Evolutionary conservation across 257 asterid genomes (phyloP), one percentile per base, ranked within the genome.

Genomic region (Linderniella brevidens): DNA sequence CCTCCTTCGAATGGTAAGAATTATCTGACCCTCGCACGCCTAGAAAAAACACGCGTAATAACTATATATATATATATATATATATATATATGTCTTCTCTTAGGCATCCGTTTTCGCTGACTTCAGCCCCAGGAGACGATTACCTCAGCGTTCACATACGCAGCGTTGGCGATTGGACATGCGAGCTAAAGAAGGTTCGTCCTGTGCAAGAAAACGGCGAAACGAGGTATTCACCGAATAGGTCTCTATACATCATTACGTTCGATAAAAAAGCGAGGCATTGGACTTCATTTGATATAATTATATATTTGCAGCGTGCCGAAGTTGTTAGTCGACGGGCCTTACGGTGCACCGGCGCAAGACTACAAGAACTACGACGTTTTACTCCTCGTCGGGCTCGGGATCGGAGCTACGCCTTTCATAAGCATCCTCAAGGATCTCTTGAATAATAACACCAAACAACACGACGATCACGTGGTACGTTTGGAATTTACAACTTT

Each of bases 301-400:
- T n/a, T n/a, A n/a, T n/a, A n/a, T 25, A 25, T 25, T 64, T 75
- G 53, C 92, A 87, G 97, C 69, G 69, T 82, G 66, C 97, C 97
- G 16, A 82, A 78, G 92, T 77, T 87, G 49, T 60, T 73, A 61
- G 83, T 87, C 58, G 97, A 87, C 53, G 97, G 97, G 50, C 97
- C 97, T 53, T 87, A 87, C 52, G 97, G 97, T 46, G 97, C 97
- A 58, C 97, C 97, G 37, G 97, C 97, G 19, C 97, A 87, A 70
- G 93, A 87, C 57, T 82, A 82, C 48, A 50, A 56, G 29, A 87
- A 87, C 43, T 87, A 87, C 32, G 97, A 87, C 5, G 93, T 87
- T 40, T 72, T 87, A 57, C 65, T 87, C 48, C 92, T 87, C 35
- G 88, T 87, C n/a, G 97, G 97, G 17, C 93, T 87, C 43, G 97